These are phyloP conservation scores for Chlamydomonas asymmetrica DNA, from an alignment of 139 green algal species.

Conservation along the genomic window DNA sequence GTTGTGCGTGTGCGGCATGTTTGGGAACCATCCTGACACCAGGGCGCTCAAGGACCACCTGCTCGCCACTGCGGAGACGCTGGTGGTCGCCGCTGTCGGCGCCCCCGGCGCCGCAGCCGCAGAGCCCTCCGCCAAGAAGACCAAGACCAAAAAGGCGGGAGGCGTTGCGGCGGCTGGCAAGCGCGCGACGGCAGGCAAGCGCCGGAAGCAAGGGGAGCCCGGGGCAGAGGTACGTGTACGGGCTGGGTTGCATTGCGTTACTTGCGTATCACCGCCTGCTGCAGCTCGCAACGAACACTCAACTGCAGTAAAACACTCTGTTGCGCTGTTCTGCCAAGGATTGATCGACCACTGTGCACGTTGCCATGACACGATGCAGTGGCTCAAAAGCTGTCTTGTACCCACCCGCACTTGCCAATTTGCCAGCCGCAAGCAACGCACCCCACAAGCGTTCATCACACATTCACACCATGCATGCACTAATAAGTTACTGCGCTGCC, in stretches of 20 bases:
- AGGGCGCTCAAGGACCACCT: slow-evolving; percentile 52
- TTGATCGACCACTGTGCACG: too few relatives aligned
- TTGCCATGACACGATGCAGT: too few relatives aligned
- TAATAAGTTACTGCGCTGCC: background rate
- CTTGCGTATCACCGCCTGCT: background rate
- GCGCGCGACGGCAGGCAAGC: slow-evolving; percentile 12
- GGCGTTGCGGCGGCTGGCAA: background rate
- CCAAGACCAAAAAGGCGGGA: background rate
- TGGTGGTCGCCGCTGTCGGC: slow-evolving; percentile 6
- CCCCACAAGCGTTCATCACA: background rate
- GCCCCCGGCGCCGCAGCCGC: background rate
- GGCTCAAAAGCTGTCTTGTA: too few relatives aligned
- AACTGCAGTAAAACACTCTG: background rate
- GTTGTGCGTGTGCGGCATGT: too few relatives aligned
- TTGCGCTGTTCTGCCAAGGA: too few relatives aligned
- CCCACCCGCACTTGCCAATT: too few relatives aligned
- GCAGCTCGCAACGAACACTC: background rate
- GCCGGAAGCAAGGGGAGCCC: slow-evolving; percentile 25
- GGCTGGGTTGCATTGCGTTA: background rate
- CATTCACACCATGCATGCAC: background rate
- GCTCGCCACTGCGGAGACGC: slow-evolving; percentile 22
- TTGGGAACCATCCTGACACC: too few relatives aligned
- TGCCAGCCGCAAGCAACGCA: background rate
- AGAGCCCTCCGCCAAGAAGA: slow-evolving; percentile 5
- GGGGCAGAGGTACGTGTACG: background rate